A percentile compares a stretch with the other conserved stretches of the same genome.
These are phyloP conservation scores for Haplosporangium sp. DNA, from an alignment of 371 early-diverging fungal species.

Conservation along the genomic window DNA sequence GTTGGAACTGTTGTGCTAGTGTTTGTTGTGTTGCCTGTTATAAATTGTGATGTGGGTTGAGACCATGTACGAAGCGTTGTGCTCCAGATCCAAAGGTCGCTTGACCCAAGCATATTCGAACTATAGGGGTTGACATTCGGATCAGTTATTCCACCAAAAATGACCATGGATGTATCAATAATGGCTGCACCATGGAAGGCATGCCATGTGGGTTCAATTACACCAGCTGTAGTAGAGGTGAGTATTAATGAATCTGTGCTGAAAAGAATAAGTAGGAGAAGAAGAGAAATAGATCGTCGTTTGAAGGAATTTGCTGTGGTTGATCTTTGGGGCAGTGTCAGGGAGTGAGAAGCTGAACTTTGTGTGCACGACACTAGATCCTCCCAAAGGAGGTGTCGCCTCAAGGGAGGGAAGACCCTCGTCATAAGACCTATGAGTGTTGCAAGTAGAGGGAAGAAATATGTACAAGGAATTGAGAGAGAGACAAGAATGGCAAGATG, in stretches of 20 bases:
- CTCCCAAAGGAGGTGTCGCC: conserved; percentile 13
- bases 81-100: conserved; percentile 48
- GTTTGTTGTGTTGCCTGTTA: neutral
- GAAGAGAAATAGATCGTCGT: neutral
- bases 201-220: conserved; percentile 38
- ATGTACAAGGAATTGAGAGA: neutral
- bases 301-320: neutral
- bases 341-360: neutral
- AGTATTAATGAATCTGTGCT: neutral
- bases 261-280: conserved; percentile 9
- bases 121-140: conserved; percentile 24
- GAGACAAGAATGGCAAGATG: neutral
- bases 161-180: conserved; percentile 39
- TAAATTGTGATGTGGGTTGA: conserved; percentile 28
- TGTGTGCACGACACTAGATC: conserved; percentile 4
- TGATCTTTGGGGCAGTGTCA: neutral
- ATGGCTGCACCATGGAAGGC: conserved; percentile 52
- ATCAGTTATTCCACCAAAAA: conserved; percentile 46
- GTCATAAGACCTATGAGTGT: conserved; percentile 11
- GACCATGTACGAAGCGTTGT: conserved; percentile 45
- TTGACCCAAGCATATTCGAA: conserved; percentile 27
- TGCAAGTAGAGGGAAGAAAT: neutral
- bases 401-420: conserved; percentile 20
- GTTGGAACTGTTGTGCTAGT: neutral
- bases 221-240: conserved; percentile 1